Base-by-base conservation (phyloP, 495 filamentous ascomycete genomes). In the Xylaria telfairii region DNA sequence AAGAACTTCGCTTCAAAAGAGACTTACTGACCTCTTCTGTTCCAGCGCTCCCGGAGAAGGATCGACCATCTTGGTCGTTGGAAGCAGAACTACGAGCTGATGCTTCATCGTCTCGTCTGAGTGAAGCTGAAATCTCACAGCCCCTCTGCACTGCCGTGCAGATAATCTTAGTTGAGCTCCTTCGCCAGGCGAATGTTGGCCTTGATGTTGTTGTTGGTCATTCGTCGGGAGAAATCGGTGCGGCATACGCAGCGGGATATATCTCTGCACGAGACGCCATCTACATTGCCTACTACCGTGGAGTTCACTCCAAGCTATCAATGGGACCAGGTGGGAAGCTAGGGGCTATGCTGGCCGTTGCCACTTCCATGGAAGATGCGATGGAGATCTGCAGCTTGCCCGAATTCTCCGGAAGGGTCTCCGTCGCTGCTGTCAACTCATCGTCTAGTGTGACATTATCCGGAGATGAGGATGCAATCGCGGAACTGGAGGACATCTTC, bases 221-320 rank as follows among this genome's bases (percentile, higher is more conserved):
- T 70, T 88, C 86, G 4, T 86, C 82, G 44, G 86, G 85, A 15
- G 88, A 90, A 72, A 89, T 90, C 70, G 83, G 64, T 0, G 83
- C 82, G 0, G 82, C 83, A 0, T 84, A 83, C 46, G 79, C 80
- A 9, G 76, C 79, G 7, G 82, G 83, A 9, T 74, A 69, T 21
- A 46, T 87, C 2, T 72, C 66, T 9, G 65, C 71, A 4, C 7
- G n/a, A 0, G 80, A 84, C 28, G 87, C 86, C 2, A 82, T 88
- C 10, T 51, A 63, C 0, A 75, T 87, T 66, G 83, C 88, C 0
- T 89, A 87, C 67, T 83, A 80, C 42, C 79, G 88, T 28, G 87
- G 87, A 8, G 17, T 80, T 0, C 73, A 32, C 59, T n/a, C n/a
- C n/a, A n/a, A n/a, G n/a, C n/a, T n/a, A n/a, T n/a, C n/a, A n/a